Percentiles rank a stretch among this genome's conserved stretches.
These are phyloP conservation scores for Hypocrella siamensis DNA, from an alignment of 2,329 filamentous ascomycete genomes.

Conservation along the genomic window DNA sequence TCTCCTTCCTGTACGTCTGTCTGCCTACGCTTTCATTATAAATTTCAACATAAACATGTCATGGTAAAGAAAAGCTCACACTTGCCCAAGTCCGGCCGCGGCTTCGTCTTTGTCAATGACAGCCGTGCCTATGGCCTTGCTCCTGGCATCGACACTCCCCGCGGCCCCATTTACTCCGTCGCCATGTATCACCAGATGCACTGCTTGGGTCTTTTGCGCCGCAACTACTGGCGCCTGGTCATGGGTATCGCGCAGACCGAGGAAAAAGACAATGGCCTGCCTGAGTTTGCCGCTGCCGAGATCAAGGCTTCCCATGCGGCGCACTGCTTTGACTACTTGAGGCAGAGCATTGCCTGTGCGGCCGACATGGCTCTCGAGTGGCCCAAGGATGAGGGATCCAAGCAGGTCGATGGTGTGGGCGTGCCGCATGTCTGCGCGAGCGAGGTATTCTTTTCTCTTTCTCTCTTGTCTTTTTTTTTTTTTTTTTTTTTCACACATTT, in stretches of 20 bases:
- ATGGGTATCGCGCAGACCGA: conserved; percentile 1
- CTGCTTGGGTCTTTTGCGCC: conserved; percentile 5
- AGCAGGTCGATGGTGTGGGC: conserved; percentile 2
- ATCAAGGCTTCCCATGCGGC: conserved; percentile 13
- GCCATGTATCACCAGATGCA: conserved; percentile 8
- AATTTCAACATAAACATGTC: too few relatives aligned
- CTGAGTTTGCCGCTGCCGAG: conserved; percentile 1
- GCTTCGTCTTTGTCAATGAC: conserved; percentile 2
- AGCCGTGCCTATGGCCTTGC: conserved; percentile 1
- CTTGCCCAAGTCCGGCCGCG: conserved; percentile 1
- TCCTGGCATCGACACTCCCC: conserved; percentile 1
- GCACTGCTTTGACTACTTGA: conserved; percentile 24
- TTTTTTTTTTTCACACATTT: background rate
- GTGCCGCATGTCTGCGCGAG: conserved; percentile 4
- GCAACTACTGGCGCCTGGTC: conserved; percentile 3
- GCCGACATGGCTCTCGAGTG: conserved; percentile 9
- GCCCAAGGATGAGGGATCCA: conserved; percentile 1
- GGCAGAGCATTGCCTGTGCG: conserved; percentile 23
- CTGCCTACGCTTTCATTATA: too few relatives aligned
- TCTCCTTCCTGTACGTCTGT: conserved; percentile 1
- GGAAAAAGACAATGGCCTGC: conserved; percentile 1
- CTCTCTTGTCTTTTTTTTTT: background rate
- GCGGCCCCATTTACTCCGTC: conserved; percentile 2
- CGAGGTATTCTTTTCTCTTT: background rate
- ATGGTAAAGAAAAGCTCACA: too few relatives aligned